Conservation (phyloP, 139 green algal species). For the Spirogloea muscicola region DNA sequence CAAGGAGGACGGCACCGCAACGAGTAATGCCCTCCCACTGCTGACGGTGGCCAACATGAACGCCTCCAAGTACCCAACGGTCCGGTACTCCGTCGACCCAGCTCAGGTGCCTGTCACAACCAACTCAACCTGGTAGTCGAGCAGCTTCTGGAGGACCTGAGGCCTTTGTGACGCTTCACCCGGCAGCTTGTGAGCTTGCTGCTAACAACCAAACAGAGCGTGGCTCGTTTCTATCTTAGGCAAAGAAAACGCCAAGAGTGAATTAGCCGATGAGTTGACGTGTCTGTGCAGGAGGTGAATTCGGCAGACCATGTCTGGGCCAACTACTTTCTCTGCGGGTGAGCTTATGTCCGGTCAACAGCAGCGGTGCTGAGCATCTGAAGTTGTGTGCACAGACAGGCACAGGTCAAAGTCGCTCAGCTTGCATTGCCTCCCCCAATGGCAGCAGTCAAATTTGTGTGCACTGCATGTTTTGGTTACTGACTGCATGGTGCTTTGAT, state of each 20-base stretch:
- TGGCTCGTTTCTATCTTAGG: too few relatives aligned
- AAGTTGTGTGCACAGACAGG: too few relatives aligned
- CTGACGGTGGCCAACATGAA: constrained; percentile 76
- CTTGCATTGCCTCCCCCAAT: too few relatives aligned
- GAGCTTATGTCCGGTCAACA: constrained; percentile 71
- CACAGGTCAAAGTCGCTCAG: too few relatives aligned
- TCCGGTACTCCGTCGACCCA: constrained; percentile 73
- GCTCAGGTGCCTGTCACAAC: constrained; percentile 10
- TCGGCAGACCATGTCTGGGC: constrained; percentile 76
- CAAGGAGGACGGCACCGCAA: neutral
- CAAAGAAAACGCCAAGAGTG: too few relatives aligned
- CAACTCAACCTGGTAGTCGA: constrained; percentile 5
- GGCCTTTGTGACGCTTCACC: too few relatives aligned
- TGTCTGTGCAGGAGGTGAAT: constrained; percentile 75
- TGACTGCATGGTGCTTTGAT: too few relatives aligned
- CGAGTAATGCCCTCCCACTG: neutral
- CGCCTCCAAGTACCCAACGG: constrained; percentile 62
- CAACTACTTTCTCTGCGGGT: constrained; percentile 92
- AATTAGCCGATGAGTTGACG: too few relatives aligned
- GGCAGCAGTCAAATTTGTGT: too few relatives aligned
- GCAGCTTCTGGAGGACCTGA: constrained; percentile 2
- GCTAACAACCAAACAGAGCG: too few relatives aligned
- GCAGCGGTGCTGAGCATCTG: constrained; percentile 52
- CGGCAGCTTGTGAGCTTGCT: too few relatives aligned
- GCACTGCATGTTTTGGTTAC: too few relatives aligned